Conservation (phyloP, 352 stramenopile genomes). For the Phytophthora kernoviae region DNA sequence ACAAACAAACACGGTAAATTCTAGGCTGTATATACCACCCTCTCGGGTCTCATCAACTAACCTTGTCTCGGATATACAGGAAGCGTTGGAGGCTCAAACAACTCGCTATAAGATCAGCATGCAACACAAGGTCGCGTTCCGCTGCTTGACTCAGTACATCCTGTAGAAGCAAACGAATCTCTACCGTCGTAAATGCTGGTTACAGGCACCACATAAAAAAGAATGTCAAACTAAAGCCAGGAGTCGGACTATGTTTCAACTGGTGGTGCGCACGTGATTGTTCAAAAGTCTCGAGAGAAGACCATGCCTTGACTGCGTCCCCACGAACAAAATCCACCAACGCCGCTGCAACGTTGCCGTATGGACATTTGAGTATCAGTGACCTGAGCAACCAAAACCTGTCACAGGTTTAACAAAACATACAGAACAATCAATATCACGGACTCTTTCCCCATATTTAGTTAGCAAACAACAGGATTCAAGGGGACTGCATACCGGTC, state of each 20-base stretch:
- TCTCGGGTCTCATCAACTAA: conserved; percentile 21
- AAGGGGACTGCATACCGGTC: no score
- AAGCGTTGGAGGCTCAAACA: conserved; percentile 72
- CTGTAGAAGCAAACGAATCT: conserved; percentile 36
- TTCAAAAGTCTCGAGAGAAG: conserved; percentile 10
- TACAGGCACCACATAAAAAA: not conserved
- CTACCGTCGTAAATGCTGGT: conserved; percentile 31
- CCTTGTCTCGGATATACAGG: conserved; percentile 67
- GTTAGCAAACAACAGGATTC: no score
- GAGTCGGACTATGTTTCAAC: not conserved
- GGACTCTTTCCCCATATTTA: not conserved
- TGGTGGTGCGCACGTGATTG: conserved; percentile 36
- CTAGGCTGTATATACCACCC: not conserved
- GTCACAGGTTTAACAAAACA: not conserved
- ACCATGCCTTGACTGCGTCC: conserved; percentile 51
- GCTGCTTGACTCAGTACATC: conserved; percentile 44
- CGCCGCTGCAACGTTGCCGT: conserved; percentile 70
- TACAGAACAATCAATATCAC: not conserved
- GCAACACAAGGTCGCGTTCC: conserved; percentile 62
- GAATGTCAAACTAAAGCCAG: conserved; percentile 20
- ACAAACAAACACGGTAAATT: conserved; percentile 3
- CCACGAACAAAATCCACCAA: conserved; percentile 65
- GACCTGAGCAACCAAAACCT: conserved; percentile 59
- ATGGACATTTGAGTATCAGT: conserved; percentile 62
- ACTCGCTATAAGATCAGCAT: conserved; percentile 70